Evolutionary conservation across 2,329 filamentous ascomycete species (phyloP).

Genomic region (Phyllosticta citrichinensis): DNA sequence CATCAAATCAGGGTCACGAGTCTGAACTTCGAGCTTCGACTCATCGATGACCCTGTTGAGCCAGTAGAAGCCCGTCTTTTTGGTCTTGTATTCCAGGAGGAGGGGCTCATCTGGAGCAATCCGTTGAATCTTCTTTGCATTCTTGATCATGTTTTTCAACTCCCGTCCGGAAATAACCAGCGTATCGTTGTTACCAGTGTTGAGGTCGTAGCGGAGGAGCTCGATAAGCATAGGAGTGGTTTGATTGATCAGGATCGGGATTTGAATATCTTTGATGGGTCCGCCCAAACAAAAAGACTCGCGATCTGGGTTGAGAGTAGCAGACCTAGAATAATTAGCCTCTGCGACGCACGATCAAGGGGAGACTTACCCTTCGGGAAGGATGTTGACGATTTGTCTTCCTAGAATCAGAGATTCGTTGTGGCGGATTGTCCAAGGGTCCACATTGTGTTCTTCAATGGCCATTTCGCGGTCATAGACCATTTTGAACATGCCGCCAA

Average conservation of each 20-base stretch:
- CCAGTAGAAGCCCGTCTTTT: conserved; percentile 80
- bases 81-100: conserved; percentile 62
- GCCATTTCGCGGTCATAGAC: conserved; percentile 89
- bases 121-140: conserved; percentile 50
- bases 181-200: conserved; percentile 68
- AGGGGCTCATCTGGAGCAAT: conserved; percentile 47
- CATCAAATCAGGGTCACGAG: conserved; percentile 63
- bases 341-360: not conserved
- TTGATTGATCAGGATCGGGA: conserved; percentile 90
- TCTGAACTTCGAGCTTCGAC: conserved; percentile 85
- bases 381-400: conserved; percentile 93
- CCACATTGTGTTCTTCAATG: conserved; percentile 87
- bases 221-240: conserved; percentile 84
- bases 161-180: conserved; percentile 67
- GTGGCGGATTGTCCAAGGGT: conserved; percentile 75
- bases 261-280: conserved; percentile 47
- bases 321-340: conserved; percentile 48
- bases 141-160: conserved; percentile 62
- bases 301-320: conserved; percentile 72
- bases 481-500: conserved; percentile 64
- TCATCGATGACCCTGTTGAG: conserved; percentile 81
- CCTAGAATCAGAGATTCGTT: conserved; percentile 91
- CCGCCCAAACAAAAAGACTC: conserved; percentile 72
- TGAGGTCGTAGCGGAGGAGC: conserved; percentile 75
- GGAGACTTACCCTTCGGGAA: conserved; percentile 68